These are phyloP conservation scores for Fusarium newnesense DNA, from an alignment of 2,329 filamentous ascomycete genomes.

Conservation along the genomic window DNA sequence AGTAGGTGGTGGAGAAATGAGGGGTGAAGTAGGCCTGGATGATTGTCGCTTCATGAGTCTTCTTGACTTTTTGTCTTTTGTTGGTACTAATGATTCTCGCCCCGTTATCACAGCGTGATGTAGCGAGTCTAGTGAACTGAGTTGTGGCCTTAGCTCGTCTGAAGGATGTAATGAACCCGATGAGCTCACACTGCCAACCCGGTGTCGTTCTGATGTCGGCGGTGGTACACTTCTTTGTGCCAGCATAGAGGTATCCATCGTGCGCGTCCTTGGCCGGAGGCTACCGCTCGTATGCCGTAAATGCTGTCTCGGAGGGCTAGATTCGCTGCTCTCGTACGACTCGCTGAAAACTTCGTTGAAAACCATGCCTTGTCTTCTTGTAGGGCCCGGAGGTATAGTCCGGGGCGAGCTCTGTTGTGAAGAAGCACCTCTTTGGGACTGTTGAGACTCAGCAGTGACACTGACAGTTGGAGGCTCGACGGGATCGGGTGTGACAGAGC, in stretches of 20 bases:
- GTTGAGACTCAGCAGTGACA: conserved; percentile 38
- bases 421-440: conserved; percentile 39
- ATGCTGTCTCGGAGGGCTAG: conserved; percentile 51
- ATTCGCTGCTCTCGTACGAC: conserved; percentile 58
- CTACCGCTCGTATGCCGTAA: conserved; percentile 48
- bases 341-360: conserved; percentile 67
- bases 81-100: conserved; percentile 50
- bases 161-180: conserved; percentile 64
- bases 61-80: conserved; percentile 57
- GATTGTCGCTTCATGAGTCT: conserved; percentile 66
- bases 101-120: conserved; percentile 53
- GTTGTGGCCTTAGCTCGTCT: conserved; percentile 59
- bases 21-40: conserved; percentile 68
- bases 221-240: conserved; percentile 54
- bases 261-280: conserved; percentile 66
- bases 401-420: conserved; percentile 50
- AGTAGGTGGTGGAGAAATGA: conserved; percentile 63
- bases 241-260: conserved; percentile 66
- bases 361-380: conserved; percentile 67
- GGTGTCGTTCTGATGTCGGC: conserved; percentile 63
- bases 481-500: conserved; percentile 74
- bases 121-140: conserved; percentile 53
- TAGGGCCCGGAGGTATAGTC: conserved; percentile 50
- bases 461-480: conserved; percentile 47
- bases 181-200: conserved; percentile 77